These are phyloP conservation scores for Psilocybe subaeruginosa DNA, from an alignment of 768 basidiomycete genomes.

Conservation along the genomic window DNA sequence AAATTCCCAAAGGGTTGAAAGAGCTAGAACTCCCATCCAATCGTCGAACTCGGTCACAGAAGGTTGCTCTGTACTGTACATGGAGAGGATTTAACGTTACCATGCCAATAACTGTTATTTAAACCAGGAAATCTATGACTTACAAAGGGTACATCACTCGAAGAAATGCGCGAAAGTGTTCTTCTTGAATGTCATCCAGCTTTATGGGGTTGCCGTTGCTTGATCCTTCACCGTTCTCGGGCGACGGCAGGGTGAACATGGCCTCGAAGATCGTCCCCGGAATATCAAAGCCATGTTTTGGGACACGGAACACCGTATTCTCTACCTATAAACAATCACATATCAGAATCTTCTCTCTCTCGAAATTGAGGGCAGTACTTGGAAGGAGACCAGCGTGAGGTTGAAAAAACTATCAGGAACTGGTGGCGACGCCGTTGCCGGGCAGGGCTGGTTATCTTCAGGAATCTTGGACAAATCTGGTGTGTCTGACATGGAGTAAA, in stretches of 20 bases:
- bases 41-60: neutral
- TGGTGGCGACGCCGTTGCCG: too few species aligned
- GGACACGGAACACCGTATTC: constrained; percentile 9
- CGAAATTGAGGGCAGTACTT: neutral
- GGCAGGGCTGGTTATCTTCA: too few species aligned
- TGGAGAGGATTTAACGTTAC: neutral
- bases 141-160: neutral
- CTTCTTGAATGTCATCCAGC: neutral
- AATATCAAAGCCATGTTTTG: neutral
- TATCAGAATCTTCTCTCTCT: neutral
- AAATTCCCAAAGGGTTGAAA: neutral
- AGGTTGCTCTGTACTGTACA: neutral
- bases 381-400: neutral
- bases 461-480: too few species aligned
- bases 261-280: constrained; percentile 12
- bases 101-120: too few species aligned
- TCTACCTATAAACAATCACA: constrained; percentile 1
- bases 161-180: neutral
- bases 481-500: too few species aligned
- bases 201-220: neutral
- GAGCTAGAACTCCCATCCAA: neutral
- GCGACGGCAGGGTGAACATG: neutral
- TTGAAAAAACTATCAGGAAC: too few species aligned
- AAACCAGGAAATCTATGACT: neutral
- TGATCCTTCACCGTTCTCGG: neutral